Evolutionary conservation across 148 eudicot species (phyloP), one percentile per base, ranked within the genome.

Genomic region (Rheum nobile): DNA sequence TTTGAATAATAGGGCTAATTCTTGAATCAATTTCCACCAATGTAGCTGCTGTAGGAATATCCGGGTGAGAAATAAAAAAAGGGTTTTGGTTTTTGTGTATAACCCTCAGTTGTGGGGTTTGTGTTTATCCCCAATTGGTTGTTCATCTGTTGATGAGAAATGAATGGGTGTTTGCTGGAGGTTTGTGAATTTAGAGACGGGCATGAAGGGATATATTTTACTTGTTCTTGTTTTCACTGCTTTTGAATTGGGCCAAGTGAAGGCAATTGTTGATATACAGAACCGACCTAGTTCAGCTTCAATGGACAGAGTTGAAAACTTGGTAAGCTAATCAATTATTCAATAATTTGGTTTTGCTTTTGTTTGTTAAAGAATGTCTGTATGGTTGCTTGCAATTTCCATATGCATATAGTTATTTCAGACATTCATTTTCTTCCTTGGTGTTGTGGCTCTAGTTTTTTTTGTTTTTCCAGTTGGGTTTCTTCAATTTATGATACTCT

Each of bases 111-210:
- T n/a, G n/a, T n/a, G n/a, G n/a, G n/a, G n/a, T n/a, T n/a, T n/a
- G n/a, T n/a, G n/a, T n/a, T n/a, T n/a, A n/a, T n/a, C n/a, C n/a
- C n/a, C n/a, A 24, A 35, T 37, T 38, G n/a, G 59, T 19, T 47
- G 68, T 72, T 57, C 50, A 42, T 77, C 77, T 80, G 73, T 72
- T 68, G 79, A 88, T 82, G 89, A 85, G 65, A 55, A 59, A 82
- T 86, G 86, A 83, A 47, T 65, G 47, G 70, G 28, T 83, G 76
- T 70, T 43, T 75, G 77, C 81, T 77, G 65, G 68, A 79, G 83
- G 79, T 43, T 84, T 90, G 74, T 81, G 82, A 69, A 75, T 75
- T 80, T 28, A 79, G 81, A 72, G 81, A 89, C 81, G 90, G 81
- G 75, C 54, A 73, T 82, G 71, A 12, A 22, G 71, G 34, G 43